Conservation (phyloP, 208 protist species). For the Trichomonas tenax region DNA sequence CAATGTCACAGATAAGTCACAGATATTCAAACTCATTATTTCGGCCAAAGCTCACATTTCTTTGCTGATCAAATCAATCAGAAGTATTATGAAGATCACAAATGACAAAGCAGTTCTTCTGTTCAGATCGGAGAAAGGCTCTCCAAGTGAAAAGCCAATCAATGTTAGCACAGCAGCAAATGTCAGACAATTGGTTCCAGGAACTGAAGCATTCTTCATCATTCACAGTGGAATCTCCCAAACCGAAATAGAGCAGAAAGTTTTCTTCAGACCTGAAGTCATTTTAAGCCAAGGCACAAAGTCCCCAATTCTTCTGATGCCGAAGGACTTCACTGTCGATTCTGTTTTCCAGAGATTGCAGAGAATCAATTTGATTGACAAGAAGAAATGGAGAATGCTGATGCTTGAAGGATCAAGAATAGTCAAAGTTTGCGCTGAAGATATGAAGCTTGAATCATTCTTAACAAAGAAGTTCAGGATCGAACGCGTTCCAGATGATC, state of each 20-base stretch:
- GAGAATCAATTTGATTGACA: neutral
- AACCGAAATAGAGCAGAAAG: neutral
- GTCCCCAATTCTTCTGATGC: neutral
- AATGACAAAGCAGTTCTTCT: neutral
- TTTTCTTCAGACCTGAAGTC: neutral
- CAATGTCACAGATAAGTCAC: neutral
- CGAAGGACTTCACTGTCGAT: neutral
- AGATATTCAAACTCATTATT: neutral
- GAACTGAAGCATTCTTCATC: neutral
- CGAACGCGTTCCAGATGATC: neutral
- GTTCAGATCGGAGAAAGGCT: neutral
- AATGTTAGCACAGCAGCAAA: neutral
- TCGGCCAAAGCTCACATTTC: neutral
- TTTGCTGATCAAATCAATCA: neutral
- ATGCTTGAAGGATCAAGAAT: neutral
- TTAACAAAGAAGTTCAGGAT: neutral
- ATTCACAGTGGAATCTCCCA: neutral
- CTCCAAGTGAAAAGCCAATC: neutral
- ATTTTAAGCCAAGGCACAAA: neutral
- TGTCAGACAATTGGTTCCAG: neutral
- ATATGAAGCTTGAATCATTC: neutral
- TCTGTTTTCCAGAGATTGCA: neutral
- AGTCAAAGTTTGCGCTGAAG: neutral
- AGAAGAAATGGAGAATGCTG: neutral
- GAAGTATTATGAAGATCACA: neutral